These are phyloP conservation scores for Kodamaea sagamina DNA, from an alignment of 805 yeast genomes.

Conservation along the genomic window DNA sequence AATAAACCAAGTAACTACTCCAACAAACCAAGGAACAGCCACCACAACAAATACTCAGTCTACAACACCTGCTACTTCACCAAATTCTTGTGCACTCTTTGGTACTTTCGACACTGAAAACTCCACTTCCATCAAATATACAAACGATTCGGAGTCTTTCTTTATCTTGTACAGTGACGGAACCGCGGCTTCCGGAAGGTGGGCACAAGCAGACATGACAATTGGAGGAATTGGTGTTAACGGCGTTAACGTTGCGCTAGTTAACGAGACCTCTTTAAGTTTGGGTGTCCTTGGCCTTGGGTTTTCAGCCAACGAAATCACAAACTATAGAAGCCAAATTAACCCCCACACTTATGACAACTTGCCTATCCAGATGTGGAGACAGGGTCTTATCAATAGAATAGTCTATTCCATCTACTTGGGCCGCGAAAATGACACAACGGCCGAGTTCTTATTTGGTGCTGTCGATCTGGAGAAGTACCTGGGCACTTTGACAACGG, in stretches of 20 bases:
- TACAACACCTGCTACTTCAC: too few species aligned
- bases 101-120: too few species aligned
- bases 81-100: too few species aligned
- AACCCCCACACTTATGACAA: slow-evolving; percentile 36
- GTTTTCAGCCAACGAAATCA: slow-evolving; percentile 64
- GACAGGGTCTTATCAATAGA: slow-evolving; percentile 35
- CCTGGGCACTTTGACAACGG: slow-evolving; percentile 33
- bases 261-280: slow-evolving; percentile 38
- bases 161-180: slow-evolving; percentile 37
- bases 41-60: too few species aligned
- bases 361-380: slow-evolving; percentile 36
- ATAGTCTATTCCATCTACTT: slow-evolving; percentile 39
- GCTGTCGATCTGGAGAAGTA: slow-evolving; percentile 46
- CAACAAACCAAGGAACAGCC: too few species aligned
- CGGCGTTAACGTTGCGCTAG: slow-evolving; percentile 71
- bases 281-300: slow-evolving; percentile 77
- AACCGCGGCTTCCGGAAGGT: slow-evolving; percentile 49
- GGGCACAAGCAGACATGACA: slow-evolving; percentile 62
- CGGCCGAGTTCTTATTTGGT: slow-evolving; percentile 43
- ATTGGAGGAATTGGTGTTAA: slow-evolving; percentile 48
- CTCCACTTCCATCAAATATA: too few species aligned
- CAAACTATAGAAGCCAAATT: slow-evolving; percentile 31
- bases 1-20: too few species aligned
- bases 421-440: slow-evolving; percentile 23
- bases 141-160: too few species aligned